Evolutionary conservation across 495 filamentous ascomycete species (phyloP), one percentile per base, ranked within the genome.

Genomic region (Podospora appendiculata): DNA sequence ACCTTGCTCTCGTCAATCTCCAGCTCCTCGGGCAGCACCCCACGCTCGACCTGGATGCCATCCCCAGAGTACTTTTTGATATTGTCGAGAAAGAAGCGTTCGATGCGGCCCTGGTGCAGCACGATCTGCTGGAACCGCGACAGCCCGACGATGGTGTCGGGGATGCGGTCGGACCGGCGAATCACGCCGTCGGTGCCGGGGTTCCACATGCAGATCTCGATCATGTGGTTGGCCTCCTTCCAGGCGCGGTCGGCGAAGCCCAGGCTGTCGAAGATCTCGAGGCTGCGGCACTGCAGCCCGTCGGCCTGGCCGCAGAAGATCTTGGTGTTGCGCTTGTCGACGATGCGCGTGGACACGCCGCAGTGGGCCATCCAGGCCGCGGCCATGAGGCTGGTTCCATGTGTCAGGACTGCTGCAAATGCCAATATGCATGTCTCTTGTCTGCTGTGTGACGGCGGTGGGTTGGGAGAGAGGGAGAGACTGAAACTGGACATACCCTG

Each of bases 191-290:
- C 64, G 2, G 59, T 25, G 17, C 77, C 79, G 0, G 74, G 72
- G 45, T 73, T 74, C 72, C 72, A 68, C 47, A 74, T 62, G 51
- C 60, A 69, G 17, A 74, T 65, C 60, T 74, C 66, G 8, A 72
- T 58, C 67, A 80, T 74, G 51, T 80, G 72, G 59, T 80, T 77
- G 8, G 73, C 70, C 54, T 87, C 84, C 40, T 82, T 79, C 70
- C 74, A 77, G 7, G 75, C 76, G 13, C 77, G 71, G 50, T 86
- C 78, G 3, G 69, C 77, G 50, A 87, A 78, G 6, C 80, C 83
- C 57, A 87, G 80, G 50, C 78, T 80, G 49, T 88, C 84, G 19
- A 87, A 79, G 12, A 86, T 77, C 60, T 86, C 83, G 12, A 84
- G 58, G 5, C 73, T 83, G n/a, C 84, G 74, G 32, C 58, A 64